These are phyloP conservation scores for Mycena indigotica DNA, from an alignment of 768 basidiomycete genomes.

Conservation along the genomic window DNA sequence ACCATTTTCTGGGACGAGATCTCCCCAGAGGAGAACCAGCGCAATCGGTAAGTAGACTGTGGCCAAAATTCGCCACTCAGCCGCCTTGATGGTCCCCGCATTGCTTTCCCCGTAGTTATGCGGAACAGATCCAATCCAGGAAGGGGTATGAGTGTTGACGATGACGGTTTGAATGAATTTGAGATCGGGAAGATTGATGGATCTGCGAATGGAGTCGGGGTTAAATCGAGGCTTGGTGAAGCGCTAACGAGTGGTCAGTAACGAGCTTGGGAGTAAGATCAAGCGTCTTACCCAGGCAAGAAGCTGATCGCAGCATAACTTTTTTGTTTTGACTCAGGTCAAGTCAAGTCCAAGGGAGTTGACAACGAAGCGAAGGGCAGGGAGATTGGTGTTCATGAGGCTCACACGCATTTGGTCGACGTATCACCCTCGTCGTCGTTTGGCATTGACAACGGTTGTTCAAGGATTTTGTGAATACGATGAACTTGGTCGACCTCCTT, in stretches of 20 bases:
- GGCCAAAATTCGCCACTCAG: slow-evolving; percentile 34
- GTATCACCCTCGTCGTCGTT: not conserved
- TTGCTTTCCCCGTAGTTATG: slow-evolving; percentile 27
- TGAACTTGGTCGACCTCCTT: not conserved
- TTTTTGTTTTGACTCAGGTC: not conserved
- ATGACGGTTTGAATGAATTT: slow-evolving; percentile 29
- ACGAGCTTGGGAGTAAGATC: not conserved
- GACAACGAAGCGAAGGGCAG: slow-evolving; percentile 3
- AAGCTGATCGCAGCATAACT: not conserved
- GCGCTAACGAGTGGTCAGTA: not conserved
- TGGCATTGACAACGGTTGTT: not conserved
- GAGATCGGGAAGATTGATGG: slow-evolving; percentile 9
- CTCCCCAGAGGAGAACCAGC: slow-evolving; percentile 34
- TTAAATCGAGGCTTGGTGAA: slow-evolving; percentile 7
- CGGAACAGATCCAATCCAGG: slow-evolving; percentile 32
- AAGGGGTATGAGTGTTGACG: slow-evolving; percentile 22
- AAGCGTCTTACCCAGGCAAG: slow-evolving; percentile 5
- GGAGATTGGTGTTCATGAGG: slow-evolving; percentile 1
- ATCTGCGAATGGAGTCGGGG: slow-evolving; percentile 8
- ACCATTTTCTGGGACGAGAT: slow-evolving; percentile 5
- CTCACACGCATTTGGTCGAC: not conserved
- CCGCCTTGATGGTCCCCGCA: slow-evolving; percentile 38
- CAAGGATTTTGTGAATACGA: slow-evolving; percentile 7
- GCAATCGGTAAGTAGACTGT: slow-evolving; percentile 37
- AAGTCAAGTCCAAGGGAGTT: not conserved